Conservation (phyloP, 179 eudicot species). For the Nepenthes alata region DNA sequence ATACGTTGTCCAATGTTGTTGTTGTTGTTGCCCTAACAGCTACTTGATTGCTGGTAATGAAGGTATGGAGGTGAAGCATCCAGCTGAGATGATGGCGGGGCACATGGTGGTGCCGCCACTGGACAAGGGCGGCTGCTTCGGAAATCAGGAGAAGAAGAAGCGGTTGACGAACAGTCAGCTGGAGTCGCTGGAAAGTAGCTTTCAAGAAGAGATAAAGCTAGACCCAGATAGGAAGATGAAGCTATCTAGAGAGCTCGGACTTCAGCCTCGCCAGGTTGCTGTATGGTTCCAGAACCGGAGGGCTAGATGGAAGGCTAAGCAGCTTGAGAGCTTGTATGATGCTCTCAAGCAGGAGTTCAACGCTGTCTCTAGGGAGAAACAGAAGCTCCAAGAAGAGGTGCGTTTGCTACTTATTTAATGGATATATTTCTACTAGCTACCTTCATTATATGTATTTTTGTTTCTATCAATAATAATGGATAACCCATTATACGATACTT, state of each 20-base stretch:
- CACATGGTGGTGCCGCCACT: background rate
- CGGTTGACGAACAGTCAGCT: conserved; percentile 4
- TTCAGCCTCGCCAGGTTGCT: conserved; percentile 10
- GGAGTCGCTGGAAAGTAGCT: conserved; percentile 8
- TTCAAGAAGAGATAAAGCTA: conserved; percentile 11
- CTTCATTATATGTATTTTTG: too few relatives aligned
- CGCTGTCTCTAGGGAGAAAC: conserved; percentile 5
- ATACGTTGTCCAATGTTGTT: too few relatives aligned
- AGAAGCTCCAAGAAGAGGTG: conserved; percentile 8
- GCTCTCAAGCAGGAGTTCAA: conserved; percentile 5
- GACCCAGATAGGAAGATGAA: conserved; percentile 12
- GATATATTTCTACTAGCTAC: too few relatives aligned
- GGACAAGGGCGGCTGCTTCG: conserved; percentile 2
- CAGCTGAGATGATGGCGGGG: conserved; percentile 12
- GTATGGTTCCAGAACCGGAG: conserved; percentile 10
- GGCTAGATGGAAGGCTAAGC: conserved; percentile 12
- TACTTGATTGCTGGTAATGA: background rate
- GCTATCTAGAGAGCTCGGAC: conserved; percentile 7
- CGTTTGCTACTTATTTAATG: background rate
- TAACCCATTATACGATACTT: too few relatives aligned
- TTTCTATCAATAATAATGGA: too few relatives aligned
- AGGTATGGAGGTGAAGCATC: conserved; percentile 17
- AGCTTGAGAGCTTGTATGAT: conserved; percentile 8
- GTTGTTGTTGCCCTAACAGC: too few relatives aligned
- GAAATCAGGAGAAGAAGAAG: conserved; percentile 7